phyloP scores from a whole-genome alignment of 495 filamentous ascomycete species.

The Aspergillus diversus region DNA sequence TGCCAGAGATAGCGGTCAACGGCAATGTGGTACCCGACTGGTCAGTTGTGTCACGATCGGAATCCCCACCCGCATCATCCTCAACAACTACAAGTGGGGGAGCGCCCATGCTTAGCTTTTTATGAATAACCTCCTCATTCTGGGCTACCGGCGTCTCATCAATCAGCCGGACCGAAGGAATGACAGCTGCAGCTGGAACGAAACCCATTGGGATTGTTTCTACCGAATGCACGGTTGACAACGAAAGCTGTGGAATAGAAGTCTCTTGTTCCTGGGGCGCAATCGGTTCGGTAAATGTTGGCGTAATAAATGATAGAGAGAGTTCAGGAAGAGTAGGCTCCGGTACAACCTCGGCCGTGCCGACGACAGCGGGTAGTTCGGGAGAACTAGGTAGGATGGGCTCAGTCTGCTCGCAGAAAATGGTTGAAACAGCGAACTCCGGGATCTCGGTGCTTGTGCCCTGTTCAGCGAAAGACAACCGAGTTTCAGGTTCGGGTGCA shows the following conservation, averaged over 20 bases:
- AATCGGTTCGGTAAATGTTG: constrained; percentile 43
- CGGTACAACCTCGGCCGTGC: constrained; percentile 21
- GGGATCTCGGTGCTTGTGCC: constrained; percentile 23
- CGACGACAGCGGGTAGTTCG: constrained; percentile 23
- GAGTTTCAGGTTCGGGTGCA: constrained; percentile 31
- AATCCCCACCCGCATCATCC: constrained; percentile 55
- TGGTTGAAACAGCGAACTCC: constrained; percentile 42
- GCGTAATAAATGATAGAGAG: constrained; percentile 38
- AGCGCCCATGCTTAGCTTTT: constrained; percentile 25
- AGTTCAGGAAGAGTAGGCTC: constrained; percentile 36
- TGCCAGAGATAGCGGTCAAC: constrained; percentile 49
- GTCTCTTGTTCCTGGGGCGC: constrained; percentile 27
- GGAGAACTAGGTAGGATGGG: constrained; percentile 5
- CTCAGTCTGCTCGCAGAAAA: constrained; percentile 19
- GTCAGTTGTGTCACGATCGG: constrained; percentile 38
- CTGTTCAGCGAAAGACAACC: constrained; percentile 22
- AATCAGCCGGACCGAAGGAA: constrained; percentile 29
- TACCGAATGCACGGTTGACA: constrained; percentile 45
- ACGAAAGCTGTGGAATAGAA: constrained; percentile 28
- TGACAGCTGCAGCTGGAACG: constrained; percentile 9
- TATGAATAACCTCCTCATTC: constrained; percentile 16
- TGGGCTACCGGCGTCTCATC: constrained; percentile 13
- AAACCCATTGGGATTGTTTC: constrained; percentile 42
- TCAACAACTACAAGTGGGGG: constrained; percentile 50
- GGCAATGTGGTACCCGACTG: constrained; percentile 47